A percentile compares a stretch with the other conserved stretches of the same genome.
These are phyloP conservation scores for Sporothrix euskadiensis DNA, from an alignment of 2,329 filamentous ascomycete genomes.

Conservation along the genomic window DNA sequence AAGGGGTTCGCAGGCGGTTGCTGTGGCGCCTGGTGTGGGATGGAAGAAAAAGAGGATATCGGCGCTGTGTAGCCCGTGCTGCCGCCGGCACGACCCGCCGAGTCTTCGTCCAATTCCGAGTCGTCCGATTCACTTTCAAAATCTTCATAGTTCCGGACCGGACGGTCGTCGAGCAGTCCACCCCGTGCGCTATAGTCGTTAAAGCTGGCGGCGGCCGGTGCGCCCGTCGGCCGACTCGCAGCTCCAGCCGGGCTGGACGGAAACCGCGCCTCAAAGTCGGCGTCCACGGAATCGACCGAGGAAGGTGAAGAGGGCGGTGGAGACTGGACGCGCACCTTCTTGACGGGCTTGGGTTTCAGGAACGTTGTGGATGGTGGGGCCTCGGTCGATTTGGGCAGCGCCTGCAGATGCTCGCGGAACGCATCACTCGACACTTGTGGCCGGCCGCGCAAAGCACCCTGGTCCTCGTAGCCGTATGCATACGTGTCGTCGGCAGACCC, in stretches of 20 bases:
- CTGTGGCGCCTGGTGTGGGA: conserved; percentile 34
- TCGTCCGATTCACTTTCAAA: conserved; percentile 37
- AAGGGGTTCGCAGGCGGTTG: conserved; percentile 53
- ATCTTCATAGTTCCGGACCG: conserved; percentile 35
- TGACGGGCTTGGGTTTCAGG: conserved; percentile 56
- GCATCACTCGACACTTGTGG: conserved; percentile 37
- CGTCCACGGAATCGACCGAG: conserved; percentile 53
- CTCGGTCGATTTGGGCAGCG: conserved; percentile 38
- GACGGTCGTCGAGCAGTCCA: conserved; percentile 23
- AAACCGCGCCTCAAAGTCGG: conserved; percentile 38
- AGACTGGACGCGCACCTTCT: conserved; percentile 68
- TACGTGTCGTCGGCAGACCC: conserved; percentile 18
- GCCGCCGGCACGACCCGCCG: conserved; percentile 38
- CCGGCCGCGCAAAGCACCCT: conserved; percentile 23
- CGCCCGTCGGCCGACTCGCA: neutral
- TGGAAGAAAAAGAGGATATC: neutral
- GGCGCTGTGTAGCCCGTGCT: neutral
- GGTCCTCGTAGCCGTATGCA: conserved; percentile 10
- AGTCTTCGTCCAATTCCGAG: conserved; percentile 33
- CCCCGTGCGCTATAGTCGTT: conserved; percentile 1
- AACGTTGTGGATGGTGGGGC: conserved; percentile 42
- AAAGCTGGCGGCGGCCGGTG: neutral
- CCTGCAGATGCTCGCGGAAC: conserved; percentile 39
- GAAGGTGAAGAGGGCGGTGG: conserved; percentile 62
- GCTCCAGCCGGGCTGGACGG: conserved; percentile 36